Base-by-base conservation (phyloP, 768 basidiomycete species). In the Suillus subaureus region DNA sequence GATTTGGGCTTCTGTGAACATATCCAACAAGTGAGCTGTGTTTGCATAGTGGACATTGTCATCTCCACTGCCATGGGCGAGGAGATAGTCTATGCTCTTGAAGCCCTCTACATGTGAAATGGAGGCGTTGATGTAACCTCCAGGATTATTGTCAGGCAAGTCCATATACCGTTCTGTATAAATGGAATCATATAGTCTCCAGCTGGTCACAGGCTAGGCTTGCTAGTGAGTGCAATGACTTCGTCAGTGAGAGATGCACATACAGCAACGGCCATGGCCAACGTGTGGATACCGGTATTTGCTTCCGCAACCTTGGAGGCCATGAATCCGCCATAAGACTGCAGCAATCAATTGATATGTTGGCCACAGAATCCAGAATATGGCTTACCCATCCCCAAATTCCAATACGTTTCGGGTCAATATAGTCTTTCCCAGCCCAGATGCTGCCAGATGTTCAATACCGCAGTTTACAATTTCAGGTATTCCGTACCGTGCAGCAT, bases 151-250 rank as follows among this genome's bases (percentile, higher is more conserved):
- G 18, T 82, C 75, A 0, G 96, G 96, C 31, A 92, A 83, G 69
- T 89, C 87, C 96, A 99, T 96, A 82, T 98, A 99, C 21, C 97
- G 89, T 71, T 99, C 97, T 2, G 97, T 99, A 76, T 99, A 99
- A 68, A 99, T 91, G 0, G 95, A 91, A 79, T 99, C 91, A 69
- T 95, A 93, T 61, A 93, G 73, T 55, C 82, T 82, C 93, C 94
- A 96, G 70, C 91, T 93, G 4, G 91, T 93, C 57, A 97, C 95
- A 64, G 95, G 95, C 86, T 93, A 68, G 9, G 70, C 42, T 56
- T 40, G 55, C 45, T 61, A 18, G 52, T 69, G 61, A 70, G 69
- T 54, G 67, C 23, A 51, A 58, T 62, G 60, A 39, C 31, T 23
- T 56, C 23, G 37, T 51, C 16, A 26, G 52, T 45, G 51, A 62